phyloP scores from a whole-genome alignment of 805 yeast genomes.

The Hanseniaspora guilliermondii region DNA sequence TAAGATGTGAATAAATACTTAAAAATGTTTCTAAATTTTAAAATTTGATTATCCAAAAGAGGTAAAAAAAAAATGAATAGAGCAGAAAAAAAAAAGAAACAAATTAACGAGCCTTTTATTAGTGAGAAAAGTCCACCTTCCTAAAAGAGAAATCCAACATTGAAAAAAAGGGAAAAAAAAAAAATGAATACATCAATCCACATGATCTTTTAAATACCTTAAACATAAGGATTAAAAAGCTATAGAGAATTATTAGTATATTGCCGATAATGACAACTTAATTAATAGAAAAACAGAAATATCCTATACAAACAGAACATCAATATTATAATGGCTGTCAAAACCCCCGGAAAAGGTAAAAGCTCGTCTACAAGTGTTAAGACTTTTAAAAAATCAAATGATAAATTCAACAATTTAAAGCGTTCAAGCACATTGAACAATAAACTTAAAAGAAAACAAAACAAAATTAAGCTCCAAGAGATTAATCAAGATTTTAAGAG shows the following conservation, averaged over 20 bases:
- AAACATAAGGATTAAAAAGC: too few species aligned
- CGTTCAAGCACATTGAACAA: slow-evolving; percentile 1
- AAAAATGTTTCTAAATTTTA: not conserved
- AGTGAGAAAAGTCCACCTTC: not conserved
- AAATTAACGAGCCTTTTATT: too few species aligned
- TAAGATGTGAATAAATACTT: too few species aligned
- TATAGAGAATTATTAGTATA: too few species aligned
- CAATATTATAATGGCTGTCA: not conserved
- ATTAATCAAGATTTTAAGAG: slow-evolving; percentile 18
- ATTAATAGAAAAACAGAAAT: too few species aligned
- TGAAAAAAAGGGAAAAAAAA: too few species aligned
- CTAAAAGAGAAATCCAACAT: not conserved
- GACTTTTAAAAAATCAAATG: slow-evolving; percentile 2
- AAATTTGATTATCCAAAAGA: not conserved
- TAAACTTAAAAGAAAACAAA: slow-evolving; percentile 22
- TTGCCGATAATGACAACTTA: too few species aligned
- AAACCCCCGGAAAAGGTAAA: not conserved
- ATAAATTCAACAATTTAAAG: not conserved
- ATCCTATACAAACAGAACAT: too few species aligned
- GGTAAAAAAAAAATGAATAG: not conserved
- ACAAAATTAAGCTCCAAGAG: slow-evolving; percentile 20
- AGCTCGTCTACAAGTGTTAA: not conserved
- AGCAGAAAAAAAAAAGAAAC: not conserved
- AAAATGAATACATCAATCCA: too few species aligned
- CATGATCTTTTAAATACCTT: too few species aligned